Evolutionary conservation across 2,329 filamentous ascomycete species (phyloP).

Genomic region (Colletotrichum chrysophilum): DNA sequence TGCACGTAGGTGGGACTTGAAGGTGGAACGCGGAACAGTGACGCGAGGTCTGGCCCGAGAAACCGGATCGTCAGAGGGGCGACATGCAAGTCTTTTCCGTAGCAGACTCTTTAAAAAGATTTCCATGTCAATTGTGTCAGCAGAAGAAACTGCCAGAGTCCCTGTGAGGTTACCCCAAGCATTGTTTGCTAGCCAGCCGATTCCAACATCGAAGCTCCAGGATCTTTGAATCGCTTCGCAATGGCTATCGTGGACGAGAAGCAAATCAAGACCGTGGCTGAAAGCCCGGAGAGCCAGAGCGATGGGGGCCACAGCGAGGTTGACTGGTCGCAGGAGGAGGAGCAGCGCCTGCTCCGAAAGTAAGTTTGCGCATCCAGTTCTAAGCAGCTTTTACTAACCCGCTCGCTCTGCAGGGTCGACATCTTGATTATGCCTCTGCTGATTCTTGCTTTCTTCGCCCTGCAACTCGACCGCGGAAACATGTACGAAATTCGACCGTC

Average conservation of each 20-base stretch:
- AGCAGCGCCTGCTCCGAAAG: slow-evolving; percentile 31
- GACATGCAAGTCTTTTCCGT: background rate
- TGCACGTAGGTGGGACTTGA: background rate
- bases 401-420: slow-evolving; percentile 40
- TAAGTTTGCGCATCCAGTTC: slow-evolving; percentile 15
- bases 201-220: background rate
- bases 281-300: slow-evolving; percentile 1
- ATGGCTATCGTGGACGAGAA: slow-evolving; percentile 2
- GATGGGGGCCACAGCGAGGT: background rate
- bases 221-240: background rate
- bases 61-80: background rate
- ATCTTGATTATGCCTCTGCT: slow-evolving; percentile 50
- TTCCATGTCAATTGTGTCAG: background rate
- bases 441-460: slow-evolving; percentile 48
- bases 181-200: background rate
- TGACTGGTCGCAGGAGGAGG: slow-evolving; percentile 32
- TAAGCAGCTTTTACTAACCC: background rate
- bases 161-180: background rate
- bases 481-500: slow-evolving; percentile 30
- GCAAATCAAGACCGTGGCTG: background rate
- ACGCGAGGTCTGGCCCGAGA: background rate
- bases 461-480: slow-evolving; percentile 40
- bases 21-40: background rate
- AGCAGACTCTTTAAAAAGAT: background rate
- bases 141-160: background rate